Evolutionary conservation across 352 stramenopile species (phyloP).

Genomic region (Stramenopiles sp.): DNA sequence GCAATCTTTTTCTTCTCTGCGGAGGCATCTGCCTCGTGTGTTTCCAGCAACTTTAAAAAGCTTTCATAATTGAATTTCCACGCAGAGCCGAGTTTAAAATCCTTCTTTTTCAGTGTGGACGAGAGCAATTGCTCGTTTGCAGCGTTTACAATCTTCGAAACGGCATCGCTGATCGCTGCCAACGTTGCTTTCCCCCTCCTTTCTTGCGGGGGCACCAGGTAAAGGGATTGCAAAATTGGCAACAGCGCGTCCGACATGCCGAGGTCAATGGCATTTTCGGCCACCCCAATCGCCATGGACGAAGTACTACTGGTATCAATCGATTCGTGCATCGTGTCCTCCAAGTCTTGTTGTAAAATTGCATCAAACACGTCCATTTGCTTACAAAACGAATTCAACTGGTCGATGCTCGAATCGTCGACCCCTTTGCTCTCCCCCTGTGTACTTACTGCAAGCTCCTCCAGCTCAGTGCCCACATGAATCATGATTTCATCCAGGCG

Average conservation of each 20-base stretch:
- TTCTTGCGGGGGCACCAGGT: slow-evolving; percentile 8
- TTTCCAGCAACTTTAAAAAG: neutral
- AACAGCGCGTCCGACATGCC: neutral
- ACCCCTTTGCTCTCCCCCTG: neutral
- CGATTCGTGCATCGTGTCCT: slow-evolving; percentile 4
- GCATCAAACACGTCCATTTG: slow-evolving; percentile 12
- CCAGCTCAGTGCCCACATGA: neutral
- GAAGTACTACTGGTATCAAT: neutral
- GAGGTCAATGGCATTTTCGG: slow-evolving; percentile 7
- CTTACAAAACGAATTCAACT: slow-evolving; percentile 6
- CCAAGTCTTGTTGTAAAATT: slow-evolving; percentile 1
- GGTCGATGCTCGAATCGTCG: neutral
- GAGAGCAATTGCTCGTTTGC: neutral
- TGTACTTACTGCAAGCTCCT: neutral
- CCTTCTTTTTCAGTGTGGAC: neutral
- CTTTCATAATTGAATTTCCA: slow-evolving; percentile 4
- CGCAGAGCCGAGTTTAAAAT: neutral
- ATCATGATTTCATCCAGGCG: slow-evolving; percentile 7
- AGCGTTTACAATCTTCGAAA: neutral
- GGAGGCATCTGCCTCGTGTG: neutral
- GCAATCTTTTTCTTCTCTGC: neutral
- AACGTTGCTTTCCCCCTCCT: neutral
- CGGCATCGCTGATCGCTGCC: neutral
- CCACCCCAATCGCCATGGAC: neutral
- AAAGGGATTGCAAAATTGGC: slow-evolving; percentile 10